phyloP scores from a whole-genome alignment of 345 rosid species.

The Heritiera fomes region DNA sequence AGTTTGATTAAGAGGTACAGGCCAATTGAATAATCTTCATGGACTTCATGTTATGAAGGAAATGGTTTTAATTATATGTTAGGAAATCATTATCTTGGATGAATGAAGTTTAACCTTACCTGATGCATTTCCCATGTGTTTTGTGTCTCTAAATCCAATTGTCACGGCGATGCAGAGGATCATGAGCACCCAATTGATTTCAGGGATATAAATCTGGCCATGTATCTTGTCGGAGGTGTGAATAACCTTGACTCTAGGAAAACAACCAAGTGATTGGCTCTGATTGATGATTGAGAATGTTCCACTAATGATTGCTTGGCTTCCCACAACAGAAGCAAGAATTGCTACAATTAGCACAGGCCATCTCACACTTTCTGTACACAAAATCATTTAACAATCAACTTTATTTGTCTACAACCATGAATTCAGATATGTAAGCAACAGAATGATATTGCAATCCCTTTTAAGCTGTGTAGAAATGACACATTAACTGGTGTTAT shows the following conservation, averaged over 20 bases:
- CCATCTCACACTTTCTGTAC: constrained; percentile 69
- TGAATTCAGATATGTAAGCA: constrained; percentile 2
- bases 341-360: constrained; percentile 89
- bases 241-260: constrained; percentile 94
- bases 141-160: constrained; percentile 93
- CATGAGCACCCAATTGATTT: constrained; percentile 99
- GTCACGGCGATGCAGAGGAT: constrained; percentile 97
- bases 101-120: constrained; percentile 41
- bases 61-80: background rate
- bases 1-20: background rate
- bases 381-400: constrained; percentile 23
- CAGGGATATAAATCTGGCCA: constrained; percentile 97
- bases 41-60: background rate
- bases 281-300: constrained; percentile 98
- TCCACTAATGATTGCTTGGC: constrained; percentile 99
- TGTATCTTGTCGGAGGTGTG: constrained; percentile 97
- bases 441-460: background rate
- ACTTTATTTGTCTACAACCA: background rate
- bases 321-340: constrained; percentile 97
- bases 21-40: background rate
- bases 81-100: background rate
- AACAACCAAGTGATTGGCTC: constrained; percentile 96
- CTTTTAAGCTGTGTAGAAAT: background rate
- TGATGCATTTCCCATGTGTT: constrained; percentile 97
- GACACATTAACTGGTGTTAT: background rate